Evolutionary conservation across 805 yeast genomes (phyloP).

Genomic region (Saccharomycopsis javanensis): DNA sequence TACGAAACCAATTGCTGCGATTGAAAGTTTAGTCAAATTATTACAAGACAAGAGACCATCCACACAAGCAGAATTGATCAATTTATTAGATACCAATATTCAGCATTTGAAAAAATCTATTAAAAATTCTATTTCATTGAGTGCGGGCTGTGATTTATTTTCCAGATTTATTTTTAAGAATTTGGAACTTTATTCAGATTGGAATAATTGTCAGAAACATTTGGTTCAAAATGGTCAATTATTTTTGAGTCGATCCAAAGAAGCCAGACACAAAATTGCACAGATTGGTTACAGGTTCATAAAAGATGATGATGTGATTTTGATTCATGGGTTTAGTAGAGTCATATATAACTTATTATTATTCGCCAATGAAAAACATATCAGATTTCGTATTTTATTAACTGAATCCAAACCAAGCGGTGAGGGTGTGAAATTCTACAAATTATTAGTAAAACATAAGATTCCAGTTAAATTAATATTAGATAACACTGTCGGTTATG

Average conservation of each 20-base stretch:
- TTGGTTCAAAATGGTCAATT: slow-evolving; percentile 89
- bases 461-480: slow-evolving; percentile 84
- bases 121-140: slow-evolving; percentile 82
- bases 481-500: slow-evolving; percentile 90
- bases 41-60: slow-evolving; percentile 76
- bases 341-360: slow-evolving; percentile 71
- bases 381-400: slow-evolving; percentile 81
- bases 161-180: slow-evolving; percentile 88
- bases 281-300: slow-evolving; percentile 81
- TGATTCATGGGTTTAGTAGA: slow-evolving; percentile 88
- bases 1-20: slow-evolving; percentile 99
- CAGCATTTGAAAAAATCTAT: slow-evolving; percentile 65
- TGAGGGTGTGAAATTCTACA: slow-evolving; percentile 61
- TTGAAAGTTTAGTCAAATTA: slow-evolving; percentile 83
- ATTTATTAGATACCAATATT: slow-evolving; percentile 67
- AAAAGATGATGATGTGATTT: slow-evolving; percentile 81
- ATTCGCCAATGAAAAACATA: slow-evolving; percentile 60
- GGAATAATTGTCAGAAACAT: slow-evolving; percentile 87
- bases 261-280: slow-evolving; percentile 79
- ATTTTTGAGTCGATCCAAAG: slow-evolving; percentile 86
- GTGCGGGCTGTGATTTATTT: slow-evolving; percentile 97
- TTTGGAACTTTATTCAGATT: slow-evolving; percentile 77
- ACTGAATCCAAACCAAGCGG: slow-evolving; percentile 84
- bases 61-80: slow-evolving; percentile 88
- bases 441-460: slow-evolving; percentile 52